Percentiles rank a stretch among this genome's conserved stretches.
phyloP scores from a whole-genome alignment of 2,329 filamentous ascomycete species.

The Venturiaceae sp. region DNA sequence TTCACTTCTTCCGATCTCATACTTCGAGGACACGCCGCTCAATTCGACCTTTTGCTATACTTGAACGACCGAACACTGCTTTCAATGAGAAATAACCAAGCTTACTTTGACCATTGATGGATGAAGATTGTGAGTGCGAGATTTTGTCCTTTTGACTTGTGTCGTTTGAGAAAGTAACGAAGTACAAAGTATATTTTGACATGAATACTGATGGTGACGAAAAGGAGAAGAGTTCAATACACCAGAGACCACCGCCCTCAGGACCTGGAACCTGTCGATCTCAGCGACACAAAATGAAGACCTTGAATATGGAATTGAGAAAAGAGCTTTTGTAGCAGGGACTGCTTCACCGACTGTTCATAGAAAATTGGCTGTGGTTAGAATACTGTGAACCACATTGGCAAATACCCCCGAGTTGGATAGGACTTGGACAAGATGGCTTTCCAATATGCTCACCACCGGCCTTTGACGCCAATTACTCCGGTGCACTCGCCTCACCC shows the following conservation, averaged over 20 bases:
- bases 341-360: not conserved
- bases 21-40: too few species aligned
- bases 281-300: not conserved
- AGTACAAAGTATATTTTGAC: not conserved
- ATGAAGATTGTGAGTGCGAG: not conserved
- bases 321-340: not conserved
- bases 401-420: not conserved
- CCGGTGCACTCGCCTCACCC: conserved; percentile 8
- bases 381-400: not conserved
- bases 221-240: not conserved
- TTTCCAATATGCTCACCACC: conserved; percentile 4
- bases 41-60: too few species aligned
- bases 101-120: not conserved
- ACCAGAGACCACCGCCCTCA: not conserved
- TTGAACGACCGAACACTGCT: not conserved
- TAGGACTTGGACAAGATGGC: conserved; percentile 5
- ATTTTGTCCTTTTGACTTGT: not conserved
- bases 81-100: not conserved
- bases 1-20: too few species aligned
- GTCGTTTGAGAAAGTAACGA: too few species aligned
- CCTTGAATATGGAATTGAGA: not conserved
- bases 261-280: not conserved
- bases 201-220: not conserved
- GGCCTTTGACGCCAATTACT: conserved; percentile 5
- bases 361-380: not conserved